A percentile compares a stretch with the other conserved stretches of the same genome.
phyloP scores from a whole-genome alignment of 129 eudicot species.

The Flaveria ramosissima region DNA sequence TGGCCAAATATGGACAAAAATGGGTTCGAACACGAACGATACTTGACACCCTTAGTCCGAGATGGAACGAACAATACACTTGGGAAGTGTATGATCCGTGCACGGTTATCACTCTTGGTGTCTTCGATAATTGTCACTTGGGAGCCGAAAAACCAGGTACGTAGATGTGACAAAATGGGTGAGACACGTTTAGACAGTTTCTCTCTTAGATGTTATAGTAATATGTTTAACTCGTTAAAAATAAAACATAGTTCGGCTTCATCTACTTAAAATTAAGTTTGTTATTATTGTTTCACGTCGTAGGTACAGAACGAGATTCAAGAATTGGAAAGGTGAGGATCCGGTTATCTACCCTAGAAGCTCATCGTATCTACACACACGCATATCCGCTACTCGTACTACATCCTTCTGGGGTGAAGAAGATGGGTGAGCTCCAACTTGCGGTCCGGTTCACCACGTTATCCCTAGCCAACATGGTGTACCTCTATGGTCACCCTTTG shows the following conservation, averaged over 20 bases:
- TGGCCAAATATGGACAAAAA: constrained; percentile 79
- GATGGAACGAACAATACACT: constrained; percentile 83
- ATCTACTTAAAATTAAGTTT: no score
- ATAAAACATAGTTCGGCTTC: background rate
- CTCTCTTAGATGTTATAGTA: background rate
- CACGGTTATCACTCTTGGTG: constrained; percentile 73
- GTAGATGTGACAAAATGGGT: background rate
- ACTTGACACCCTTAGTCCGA: constrained; percentile 58
- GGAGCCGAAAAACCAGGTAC: constrained; percentile 48
- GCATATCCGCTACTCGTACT: constrained; percentile 76
- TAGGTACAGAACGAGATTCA: constrained; percentile 45
- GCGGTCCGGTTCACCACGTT: constrained; percentile 72
- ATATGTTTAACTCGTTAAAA: background rate
- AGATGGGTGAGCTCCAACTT: constrained; percentile 83
- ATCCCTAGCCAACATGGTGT: constrained; percentile 63
- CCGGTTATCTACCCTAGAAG: constrained; percentile 67
- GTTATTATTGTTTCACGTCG: no score
- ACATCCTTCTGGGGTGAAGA: constrained; percentile 75
- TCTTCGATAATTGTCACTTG: constrained; percentile 72
- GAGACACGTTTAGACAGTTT: background rate
- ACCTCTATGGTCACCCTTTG: constrained; percentile 58
- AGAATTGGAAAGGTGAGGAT: constrained; percentile 78
- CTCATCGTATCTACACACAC: constrained; percentile 64
- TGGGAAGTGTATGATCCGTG: constrained; percentile 95
- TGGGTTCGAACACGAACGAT: constrained; percentile 86